Conservation (phyloP, 73 alveolate species). For the Paramecium sonneborni region DNA sequence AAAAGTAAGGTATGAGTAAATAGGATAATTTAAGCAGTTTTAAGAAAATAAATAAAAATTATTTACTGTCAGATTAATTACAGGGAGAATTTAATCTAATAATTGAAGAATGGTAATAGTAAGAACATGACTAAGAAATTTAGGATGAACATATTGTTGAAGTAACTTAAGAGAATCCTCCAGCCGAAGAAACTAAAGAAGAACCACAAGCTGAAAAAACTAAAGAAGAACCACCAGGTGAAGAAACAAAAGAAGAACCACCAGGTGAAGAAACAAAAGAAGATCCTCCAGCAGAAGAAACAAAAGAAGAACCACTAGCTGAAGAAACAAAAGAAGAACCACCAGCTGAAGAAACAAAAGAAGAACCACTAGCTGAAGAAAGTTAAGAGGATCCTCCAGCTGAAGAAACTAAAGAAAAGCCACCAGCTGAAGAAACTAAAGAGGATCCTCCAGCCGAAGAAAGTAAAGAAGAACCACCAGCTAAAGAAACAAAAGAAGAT, state of each 20-base stretch:
- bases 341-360: neutral
- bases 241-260: neutral
- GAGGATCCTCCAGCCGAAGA: neutral
- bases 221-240: neutral
- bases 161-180: neutral
- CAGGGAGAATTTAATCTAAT: no score
- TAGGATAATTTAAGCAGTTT: neutral
- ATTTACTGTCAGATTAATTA: neutral
- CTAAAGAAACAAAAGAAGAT: neutral
- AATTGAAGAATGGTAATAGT: neutral
- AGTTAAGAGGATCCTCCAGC: neutral
- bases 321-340: neutral
- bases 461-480: neutral
- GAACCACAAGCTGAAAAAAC: neutral
- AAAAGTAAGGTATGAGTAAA: neutral
- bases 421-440: neutral
- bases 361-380: neutral
- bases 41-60: neutral
- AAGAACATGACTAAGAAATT: neutral
- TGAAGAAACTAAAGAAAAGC: neutral
- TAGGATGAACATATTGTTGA: neutral
- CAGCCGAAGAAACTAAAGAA: neutral
- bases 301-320: neutral
- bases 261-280: neutral
- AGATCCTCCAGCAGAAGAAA: neutral